Evolutionary conservation across 768 basidiomycete species (phyloP).

Genomic region (Boletus coccyginus): DNA sequence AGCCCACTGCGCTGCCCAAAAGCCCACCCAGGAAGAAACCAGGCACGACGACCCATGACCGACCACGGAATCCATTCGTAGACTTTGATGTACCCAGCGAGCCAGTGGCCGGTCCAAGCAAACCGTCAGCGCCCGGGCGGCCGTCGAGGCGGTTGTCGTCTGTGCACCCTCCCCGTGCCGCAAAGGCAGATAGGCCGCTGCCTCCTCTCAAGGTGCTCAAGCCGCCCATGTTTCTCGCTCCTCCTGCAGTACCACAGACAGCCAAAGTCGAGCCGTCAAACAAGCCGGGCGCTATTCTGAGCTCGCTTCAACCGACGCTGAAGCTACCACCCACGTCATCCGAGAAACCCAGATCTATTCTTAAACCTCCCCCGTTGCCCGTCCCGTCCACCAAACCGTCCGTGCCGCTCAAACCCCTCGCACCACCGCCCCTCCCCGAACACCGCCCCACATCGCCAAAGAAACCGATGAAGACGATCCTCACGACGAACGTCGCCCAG

Average conservation of each 20-base stretch:
- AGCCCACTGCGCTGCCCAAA: background rate
- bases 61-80: slow-evolving; percentile 23
- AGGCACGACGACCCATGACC: slow-evolving; percentile 7
- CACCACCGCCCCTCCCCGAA: slow-evolving; percentile 28
- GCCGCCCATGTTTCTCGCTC: slow-evolving; percentile 11
- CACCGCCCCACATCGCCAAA: slow-evolving; percentile 19
- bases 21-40: slow-evolving; percentile 5
- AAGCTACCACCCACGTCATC: slow-evolving; percentile 4
- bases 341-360: slow-evolving; percentile 23
- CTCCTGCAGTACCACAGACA: background rate
- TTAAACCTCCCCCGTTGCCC: slow-evolving; percentile 29
- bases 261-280: background rate
- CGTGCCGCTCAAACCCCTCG: slow-evolving; percentile 22
- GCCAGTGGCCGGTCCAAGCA: slow-evolving; percentile 11
- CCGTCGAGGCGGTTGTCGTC: slow-evolving; percentile 7
- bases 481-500: slow-evolving; percentile 49
- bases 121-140: slow-evolving; percentile 1
- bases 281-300: slow-evolving; percentile 1
- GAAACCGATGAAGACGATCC: slow-evolving; percentile 47
- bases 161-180: background rate
- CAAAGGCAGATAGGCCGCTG: background rate
- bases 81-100: slow-evolving; percentile 1
- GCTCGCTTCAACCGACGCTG: slow-evolving; percentile 4
- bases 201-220: slow-evolving; percentile 16
- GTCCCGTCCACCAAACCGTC: slow-evolving; percentile 11